Base-by-base conservation (phyloP, 805 yeast genomes). In the Candida argentea region DNA sequence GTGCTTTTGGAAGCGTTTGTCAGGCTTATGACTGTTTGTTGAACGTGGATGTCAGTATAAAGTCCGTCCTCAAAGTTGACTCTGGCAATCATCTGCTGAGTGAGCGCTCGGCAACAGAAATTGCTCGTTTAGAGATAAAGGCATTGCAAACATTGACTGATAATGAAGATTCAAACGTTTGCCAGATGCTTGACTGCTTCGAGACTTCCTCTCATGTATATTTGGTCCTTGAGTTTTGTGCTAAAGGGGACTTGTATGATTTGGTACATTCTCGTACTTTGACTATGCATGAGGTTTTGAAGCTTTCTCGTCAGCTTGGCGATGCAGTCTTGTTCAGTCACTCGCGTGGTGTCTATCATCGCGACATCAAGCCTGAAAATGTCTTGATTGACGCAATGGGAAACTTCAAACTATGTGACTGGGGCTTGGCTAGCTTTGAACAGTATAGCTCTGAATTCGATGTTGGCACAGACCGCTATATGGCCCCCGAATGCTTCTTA, bases 241-340 rank as follows among this genome's bases (percentile, higher is more conserved):
- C 67, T 22, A 60, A 66, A 27, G 86, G 86, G 19, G 87, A 79
- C 38, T 51, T 79, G 28, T 76, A 76, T 43, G 87, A 79, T 43
- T 60, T 67, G 30, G 55, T 67, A 27, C 61, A 56, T 35, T 34
- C 33, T 16, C 28, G 41, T n/a, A 14, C 28, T 6, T 33, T 37
- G 12, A 25, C 34, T 17, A 33, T 31, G 26, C 28, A 22, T 14
- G 41, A 37, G 23, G 24, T 37, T 15, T 25, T 35, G 24, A 27
- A 27, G 16, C 27, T 37, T 28, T 26, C 72, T 20, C 55, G 55
- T 28, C 80, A 77, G 46, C 40, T 79, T 29, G 52, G 56, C 31
- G 52, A 55, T 21, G 82, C 78, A 6, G 51, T 80, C 16, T 40
- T 50, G 9, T 71, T 56, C 40, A 61, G 78, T 4, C 89, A 80